Conservation (phyloP, 176 grass and related monocot genomes). For the Lolium multiflorum region DNA sequence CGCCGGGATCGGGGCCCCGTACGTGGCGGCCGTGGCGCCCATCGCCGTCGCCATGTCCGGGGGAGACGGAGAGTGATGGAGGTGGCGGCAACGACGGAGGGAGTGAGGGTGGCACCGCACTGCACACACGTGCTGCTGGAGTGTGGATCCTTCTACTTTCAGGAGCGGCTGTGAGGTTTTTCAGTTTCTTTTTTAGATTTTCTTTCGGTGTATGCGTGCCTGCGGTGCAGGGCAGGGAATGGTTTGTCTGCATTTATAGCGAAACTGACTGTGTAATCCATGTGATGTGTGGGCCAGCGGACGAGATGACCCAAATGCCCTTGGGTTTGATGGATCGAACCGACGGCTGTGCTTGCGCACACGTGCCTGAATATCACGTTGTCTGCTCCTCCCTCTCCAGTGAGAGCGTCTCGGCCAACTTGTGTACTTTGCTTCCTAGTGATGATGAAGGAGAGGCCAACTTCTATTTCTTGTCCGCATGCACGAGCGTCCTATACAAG, state of each 20-base stretch:
- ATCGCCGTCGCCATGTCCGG: constrained; percentile 62
- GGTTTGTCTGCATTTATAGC: constrained; percentile 39
- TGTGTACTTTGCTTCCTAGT: no score
- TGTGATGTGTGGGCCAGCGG: not conserved
- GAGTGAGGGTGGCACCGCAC: not conserved
- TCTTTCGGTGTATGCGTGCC: no score
- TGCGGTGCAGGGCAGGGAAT: not conserved
- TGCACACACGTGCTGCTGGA: constrained; percentile 21
- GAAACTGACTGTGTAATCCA: not conserved
- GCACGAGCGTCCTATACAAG: no score
- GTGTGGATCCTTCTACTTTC: constrained; percentile 25
- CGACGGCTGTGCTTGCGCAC: not conserved
- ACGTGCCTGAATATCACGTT: not conserved
- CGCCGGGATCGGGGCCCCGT: constrained; percentile 36
- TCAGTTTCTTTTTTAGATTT: not conserved
- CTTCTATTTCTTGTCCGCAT: no score
- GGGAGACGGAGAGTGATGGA: not conserved
- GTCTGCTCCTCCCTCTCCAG: no score
- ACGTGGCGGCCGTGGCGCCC: constrained; percentile 42
- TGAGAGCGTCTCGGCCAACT: no score
- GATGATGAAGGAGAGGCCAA: no score
- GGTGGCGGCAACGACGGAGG: constrained; percentile 28
- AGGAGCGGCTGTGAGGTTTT: constrained; percentile 18
- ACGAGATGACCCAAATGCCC: not conserved
- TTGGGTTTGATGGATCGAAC: not conserved